Evolutionary conservation across 139 green algal species (phyloP), one percentile per base, ranked within the genome.

Genomic region (Coccomyxa sp.): DNA sequence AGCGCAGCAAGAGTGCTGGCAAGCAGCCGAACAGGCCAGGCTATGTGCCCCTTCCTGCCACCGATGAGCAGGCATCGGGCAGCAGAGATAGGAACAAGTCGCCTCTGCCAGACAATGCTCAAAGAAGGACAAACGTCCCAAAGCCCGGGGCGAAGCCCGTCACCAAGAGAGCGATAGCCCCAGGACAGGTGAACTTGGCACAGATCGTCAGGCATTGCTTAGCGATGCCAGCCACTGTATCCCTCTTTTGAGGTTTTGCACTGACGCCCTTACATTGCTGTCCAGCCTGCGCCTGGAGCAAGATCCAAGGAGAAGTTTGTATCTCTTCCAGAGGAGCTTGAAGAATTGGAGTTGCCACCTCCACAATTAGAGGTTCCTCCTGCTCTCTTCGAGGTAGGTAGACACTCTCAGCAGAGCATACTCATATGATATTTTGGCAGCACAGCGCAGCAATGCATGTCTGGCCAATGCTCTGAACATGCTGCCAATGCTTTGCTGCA

Each of bases 241-340:
- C 22, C 4, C 38, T 18, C 6, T 34, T 75, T 29, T 10, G 18
- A 55, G 39, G 37, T 29, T 81, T 33, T 75, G 37, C n/a, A n/a
- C n/a, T n/a, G n/a, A n/a, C n/a, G n/a, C n/a, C n/a, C n/a, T n/a
- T n/a, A n/a, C n/a, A n/a, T n/a, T n/a, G 7, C 69, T 50, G 68
- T 78, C 69, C 70, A 84, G 81, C 81, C 81, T 22, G 81, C 81
- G 55, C 69, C 76, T 31, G 81, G 81, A 35, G 22, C n/a, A 2
- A 55, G 81, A 55, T 76, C 75, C n/a, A 82, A 83, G 35, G 84
- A 86, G 72, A 88, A 88, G 76, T 90, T 91, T 77, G 76, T 91
- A 33, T 89, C 82, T 31, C 79, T 91, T 38, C 88, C 88, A n/a
- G 86, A 90, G 27, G 81, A 88, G 55, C 68, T 81, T 24, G 55